A percentile compares a stretch with the other conserved stretches of the same genome.
Evolutionary conservation across 306 rosid species (phyloP).

Genomic region (Rosa multiflora): DNA sequence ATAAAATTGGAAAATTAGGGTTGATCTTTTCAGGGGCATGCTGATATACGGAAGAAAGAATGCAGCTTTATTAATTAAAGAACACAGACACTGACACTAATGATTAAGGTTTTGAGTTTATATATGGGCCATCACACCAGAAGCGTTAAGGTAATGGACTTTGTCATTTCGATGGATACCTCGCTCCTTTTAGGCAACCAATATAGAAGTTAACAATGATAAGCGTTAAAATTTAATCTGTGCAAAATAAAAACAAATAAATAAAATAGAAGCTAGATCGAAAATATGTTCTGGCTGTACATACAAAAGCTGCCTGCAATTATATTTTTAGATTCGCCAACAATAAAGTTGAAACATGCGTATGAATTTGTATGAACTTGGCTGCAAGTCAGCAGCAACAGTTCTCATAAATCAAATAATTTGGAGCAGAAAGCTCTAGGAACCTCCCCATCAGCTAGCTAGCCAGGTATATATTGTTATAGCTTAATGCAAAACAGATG

Average conservation of each 20-base stretch:
- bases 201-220: neutral
- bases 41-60: neutral
- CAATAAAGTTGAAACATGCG: neutral
- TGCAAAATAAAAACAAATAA: neutral
- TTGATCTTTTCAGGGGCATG: neutral
- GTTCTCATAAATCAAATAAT: neutral
- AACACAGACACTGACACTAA: neutral
- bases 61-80: neutral
- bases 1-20: neutral
- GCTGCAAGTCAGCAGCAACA: neutral
- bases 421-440: neutral
- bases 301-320: neutral
- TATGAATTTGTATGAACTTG: neutral
- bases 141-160: neutral
- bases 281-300: neutral
- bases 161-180: neutral
- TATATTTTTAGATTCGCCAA: neutral
- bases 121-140: neutral
- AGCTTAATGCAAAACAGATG: neutral
- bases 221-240: neutral
- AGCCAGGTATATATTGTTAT: neutral
- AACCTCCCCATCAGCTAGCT: neutral
- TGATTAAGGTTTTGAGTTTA: neutral
- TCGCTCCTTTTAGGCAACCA: neutral
- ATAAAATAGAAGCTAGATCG: neutral